Percentiles rank a stretch among this genome's conserved stretches.
These are phyloP conservation scores for Medicago lupulina DNA, from an alignment of 306 rosid species.

Conservation along the genomic window DNA sequence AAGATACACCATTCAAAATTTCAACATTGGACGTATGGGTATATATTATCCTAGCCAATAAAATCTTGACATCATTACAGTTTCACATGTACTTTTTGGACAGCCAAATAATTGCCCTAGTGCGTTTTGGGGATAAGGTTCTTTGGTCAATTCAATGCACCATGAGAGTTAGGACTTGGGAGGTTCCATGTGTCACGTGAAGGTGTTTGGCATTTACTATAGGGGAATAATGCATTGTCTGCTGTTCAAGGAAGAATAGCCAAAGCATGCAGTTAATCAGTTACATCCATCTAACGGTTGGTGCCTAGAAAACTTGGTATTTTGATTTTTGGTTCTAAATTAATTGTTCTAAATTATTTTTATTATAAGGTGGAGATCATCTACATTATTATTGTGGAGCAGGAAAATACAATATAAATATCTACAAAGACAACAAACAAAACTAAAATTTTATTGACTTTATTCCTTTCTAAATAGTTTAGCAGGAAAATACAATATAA, in stretches of 20 bases:
- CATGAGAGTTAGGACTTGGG: background rate
- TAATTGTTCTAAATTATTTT: background rate
- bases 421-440: background rate
- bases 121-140: slow-evolving; percentile 14
- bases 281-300: slow-evolving; percentile 15
- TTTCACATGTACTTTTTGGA: background rate
- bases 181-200: slow-evolving; percentile 5
- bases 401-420: background rate
- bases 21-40: background rate
- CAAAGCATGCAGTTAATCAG: background rate
- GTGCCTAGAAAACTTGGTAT: background rate
- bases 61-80: background rate
- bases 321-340: background rate
- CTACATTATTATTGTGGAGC: background rate
- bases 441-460: too few species aligned
- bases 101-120: slow-evolving; percentile 21
- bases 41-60: background rate
- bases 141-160: background rate
- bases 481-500: background rate
- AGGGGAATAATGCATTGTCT: background rate
- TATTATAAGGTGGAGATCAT: background rate
- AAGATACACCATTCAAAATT: background rate
- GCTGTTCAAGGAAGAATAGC: background rate
- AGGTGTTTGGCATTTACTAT: background rate
- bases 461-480: too few species aligned